These are phyloP conservation scores for Ophiostoma ulmi DNA, from an alignment of 2,329 filamentous ascomycete genomes.

Conservation along the genomic window DNA sequence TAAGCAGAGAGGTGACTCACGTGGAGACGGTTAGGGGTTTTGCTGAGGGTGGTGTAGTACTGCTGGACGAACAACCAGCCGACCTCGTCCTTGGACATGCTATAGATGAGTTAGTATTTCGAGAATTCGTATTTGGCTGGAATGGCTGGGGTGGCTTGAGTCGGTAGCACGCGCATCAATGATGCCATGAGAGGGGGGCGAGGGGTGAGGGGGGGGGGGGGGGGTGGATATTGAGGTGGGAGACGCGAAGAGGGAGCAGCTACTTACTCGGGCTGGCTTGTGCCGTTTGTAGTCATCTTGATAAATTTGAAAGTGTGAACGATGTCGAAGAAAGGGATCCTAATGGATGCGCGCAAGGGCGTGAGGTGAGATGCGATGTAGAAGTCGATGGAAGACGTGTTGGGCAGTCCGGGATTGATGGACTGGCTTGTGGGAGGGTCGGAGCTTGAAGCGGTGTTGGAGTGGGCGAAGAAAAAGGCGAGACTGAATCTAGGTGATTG, in stretches of 20 bases:
- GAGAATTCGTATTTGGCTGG: background rate
- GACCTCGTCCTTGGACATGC: constrained; percentile 80
- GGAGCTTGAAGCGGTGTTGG: background rate
- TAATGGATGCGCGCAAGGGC: constrained; percentile 14
- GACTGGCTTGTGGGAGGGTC: background rate
- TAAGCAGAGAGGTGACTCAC: constrained; percentile 40
- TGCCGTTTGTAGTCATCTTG: constrained; percentile 25
- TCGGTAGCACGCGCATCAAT: background rate
- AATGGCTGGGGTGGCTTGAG: background rate
- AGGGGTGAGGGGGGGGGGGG: background rate
- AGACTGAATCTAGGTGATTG: background rate
- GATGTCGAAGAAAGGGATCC: background rate
- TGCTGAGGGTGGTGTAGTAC: constrained; percentile 97
- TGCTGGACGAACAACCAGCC: constrained; percentile 99
- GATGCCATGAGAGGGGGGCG: background rate
- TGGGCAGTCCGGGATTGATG: background rate
- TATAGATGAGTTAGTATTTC: constrained; percentile 33
- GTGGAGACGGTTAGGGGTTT: constrained; percentile 87
- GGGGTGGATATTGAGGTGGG: background rate
- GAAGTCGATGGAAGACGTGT: background rate
- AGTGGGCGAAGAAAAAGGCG: background rate
- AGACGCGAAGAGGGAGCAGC: background rate
- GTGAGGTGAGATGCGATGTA: background rate
- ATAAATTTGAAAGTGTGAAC: background rate
- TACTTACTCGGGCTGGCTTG: constrained; percentile 21